phyloP scores from a whole-genome alignment of 441 rosid species.

The Eutrema salsugineum region DNA sequence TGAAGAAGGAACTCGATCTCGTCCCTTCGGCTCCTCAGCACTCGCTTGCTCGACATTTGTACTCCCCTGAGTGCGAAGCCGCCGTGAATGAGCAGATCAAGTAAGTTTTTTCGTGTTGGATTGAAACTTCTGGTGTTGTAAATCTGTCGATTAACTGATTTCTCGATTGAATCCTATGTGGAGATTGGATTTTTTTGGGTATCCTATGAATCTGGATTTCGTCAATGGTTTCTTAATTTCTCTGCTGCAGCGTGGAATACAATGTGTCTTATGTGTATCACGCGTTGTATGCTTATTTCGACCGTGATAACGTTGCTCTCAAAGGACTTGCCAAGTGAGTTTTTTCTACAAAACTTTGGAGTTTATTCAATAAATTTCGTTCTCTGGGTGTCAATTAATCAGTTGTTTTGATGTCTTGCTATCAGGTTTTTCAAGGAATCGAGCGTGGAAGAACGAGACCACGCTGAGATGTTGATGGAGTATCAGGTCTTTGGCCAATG shows the following conservation, averaged over 20 bases:
- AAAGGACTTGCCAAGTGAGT: constrained; percentile 52
- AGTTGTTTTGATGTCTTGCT: not conserved
- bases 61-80: constrained; percentile 40
- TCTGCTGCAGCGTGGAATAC: constrained; percentile 41
- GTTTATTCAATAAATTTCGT: not conserved
- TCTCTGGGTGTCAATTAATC: not conserved
- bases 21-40: constrained; percentile 36
- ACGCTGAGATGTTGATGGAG: constrained; percentile 55
- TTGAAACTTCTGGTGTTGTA: not conserved
- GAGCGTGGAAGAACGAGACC: constrained; percentile 52
- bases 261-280: constrained; percentile 54
- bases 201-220: not conserved
- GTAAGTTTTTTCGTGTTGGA: constrained; percentile 17
- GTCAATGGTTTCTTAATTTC: not conserved
- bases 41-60: constrained; percentile 48
- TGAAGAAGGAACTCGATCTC: constrained; percentile 49
- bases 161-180: not conserved
- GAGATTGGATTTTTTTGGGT: not conserved
- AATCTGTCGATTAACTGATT: not conserved
- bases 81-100: constrained; percentile 57
- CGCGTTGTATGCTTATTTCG: constrained; percentile 53
- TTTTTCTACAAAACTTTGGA: not conserved
- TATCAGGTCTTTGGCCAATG: constrained; percentile 34
- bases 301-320: constrained; percentile 49
- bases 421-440: constrained; percentile 55